These are phyloP conservation scores for Rhazya stricta DNA, from an alignment of 257 asterid species.

Conservation along the genomic window DNA sequence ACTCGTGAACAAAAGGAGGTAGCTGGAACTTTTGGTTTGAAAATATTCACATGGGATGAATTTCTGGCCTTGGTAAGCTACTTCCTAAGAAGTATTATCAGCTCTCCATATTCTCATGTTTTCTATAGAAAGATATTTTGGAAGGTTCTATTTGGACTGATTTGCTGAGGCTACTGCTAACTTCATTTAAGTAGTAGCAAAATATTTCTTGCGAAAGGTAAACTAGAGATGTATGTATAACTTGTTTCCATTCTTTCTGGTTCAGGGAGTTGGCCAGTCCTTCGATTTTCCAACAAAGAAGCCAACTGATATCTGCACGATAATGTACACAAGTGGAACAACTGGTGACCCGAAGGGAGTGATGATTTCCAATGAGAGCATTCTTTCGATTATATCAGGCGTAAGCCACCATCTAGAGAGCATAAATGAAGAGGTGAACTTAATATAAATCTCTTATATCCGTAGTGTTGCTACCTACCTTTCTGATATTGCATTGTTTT, in stretches of 20 bases:
- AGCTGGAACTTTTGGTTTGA: slow-evolving; percentile 43
- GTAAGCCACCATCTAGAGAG: slow-evolving; percentile 63
- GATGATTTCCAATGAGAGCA: slow-evolving; percentile 62
- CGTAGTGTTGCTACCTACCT: background rate
- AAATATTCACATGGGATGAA: slow-evolving; percentile 68
- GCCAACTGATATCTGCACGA: slow-evolving; percentile 58
- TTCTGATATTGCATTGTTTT: background rate
- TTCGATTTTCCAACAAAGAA: slow-evolving; percentile 57
- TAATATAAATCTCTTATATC: background rate
- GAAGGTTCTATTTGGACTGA: background rate
- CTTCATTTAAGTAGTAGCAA: background rate
- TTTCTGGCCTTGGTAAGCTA: slow-evolving; percentile 64
- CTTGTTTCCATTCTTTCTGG: background rate
- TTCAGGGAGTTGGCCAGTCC: slow-evolving; percentile 48
- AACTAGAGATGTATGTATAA: background rate
- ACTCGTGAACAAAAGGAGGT: slow-evolving; percentile 44
- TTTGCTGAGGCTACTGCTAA: background rate
- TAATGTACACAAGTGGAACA: slow-evolving; percentile 90
- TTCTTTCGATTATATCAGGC: slow-evolving; percentile 70
- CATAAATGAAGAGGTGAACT: slow-evolving; percentile 55
- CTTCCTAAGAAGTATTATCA: slow-evolving; percentile 3
- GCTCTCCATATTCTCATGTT: background rate
- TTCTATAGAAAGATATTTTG: background rate
- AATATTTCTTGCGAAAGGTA: background rate
- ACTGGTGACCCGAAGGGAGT: slow-evolving; percentile 90